Evolutionary conservation across 257 asterid species (phyloP).

Genomic region (Rehmannia glutinosa): DNA sequence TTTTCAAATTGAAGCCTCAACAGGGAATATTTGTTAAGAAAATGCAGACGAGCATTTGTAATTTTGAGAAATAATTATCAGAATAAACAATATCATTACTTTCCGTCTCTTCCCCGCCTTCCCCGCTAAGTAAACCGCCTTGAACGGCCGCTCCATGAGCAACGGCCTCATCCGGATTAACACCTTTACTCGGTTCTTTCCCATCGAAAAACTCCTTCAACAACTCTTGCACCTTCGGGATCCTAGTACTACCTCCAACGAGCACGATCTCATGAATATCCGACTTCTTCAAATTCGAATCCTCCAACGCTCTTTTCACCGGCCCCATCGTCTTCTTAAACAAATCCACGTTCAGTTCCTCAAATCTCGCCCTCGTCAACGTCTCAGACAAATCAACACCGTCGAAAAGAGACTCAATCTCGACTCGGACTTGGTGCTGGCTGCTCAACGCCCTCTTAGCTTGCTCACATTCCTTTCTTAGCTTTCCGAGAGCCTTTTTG

Average conservation of each 20-base stretch:
- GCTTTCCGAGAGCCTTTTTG: slow-evolving; percentile 49
- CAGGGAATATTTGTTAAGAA: too few relatives aligned
- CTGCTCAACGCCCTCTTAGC: slow-evolving; percentile 56
- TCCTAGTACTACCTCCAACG: slow-evolving; percentile 61
- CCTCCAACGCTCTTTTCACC: slow-evolving; percentile 52
- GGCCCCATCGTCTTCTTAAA: slow-evolving; percentile 49
- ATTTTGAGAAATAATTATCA: too few relatives aligned
- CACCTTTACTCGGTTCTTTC: slow-evolving; percentile 51
- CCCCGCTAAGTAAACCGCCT: slow-evolving; percentile 53
- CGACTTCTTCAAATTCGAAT: slow-evolving; percentile 35
- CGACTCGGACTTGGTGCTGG: slow-evolving; percentile 57
- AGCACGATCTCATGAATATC: slow-evolving; percentile 54
- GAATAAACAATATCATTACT: slow-evolving; percentile 15
- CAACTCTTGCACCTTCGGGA: slow-evolving; percentile 50
- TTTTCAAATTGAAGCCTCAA: too few relatives aligned
- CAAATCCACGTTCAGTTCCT: slow-evolving; percentile 52
- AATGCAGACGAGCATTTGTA: too few relatives aligned
- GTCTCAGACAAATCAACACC: slow-evolving; percentile 58
- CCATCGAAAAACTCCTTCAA: slow-evolving; percentile 47
- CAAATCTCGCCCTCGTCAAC: slow-evolving; percentile 55
- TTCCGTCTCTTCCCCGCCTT: slow-evolving; percentile 51
- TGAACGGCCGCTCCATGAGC: slow-evolving; percentile 64
- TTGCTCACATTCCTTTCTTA: slow-evolving; percentile 46
- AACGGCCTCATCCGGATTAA: slow-evolving; percentile 63
- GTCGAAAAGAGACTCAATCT: slow-evolving; percentile 53